These are phyloP conservation scores for Lentinula sp. DNA, from an alignment of 768 basidiomycete genomes.

Conservation along the genomic window DNA sequence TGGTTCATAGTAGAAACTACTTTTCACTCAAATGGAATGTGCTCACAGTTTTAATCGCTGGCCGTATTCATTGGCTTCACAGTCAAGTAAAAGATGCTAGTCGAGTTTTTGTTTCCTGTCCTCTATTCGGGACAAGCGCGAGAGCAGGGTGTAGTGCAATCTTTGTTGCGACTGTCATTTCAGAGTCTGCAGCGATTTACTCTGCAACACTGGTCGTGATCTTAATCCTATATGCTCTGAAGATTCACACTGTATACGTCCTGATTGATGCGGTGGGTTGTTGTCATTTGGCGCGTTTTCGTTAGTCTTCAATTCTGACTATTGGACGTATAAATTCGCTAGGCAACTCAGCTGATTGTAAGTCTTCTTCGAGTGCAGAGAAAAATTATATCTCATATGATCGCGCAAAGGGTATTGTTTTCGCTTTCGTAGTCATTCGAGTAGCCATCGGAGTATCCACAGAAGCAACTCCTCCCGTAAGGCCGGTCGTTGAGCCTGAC, in stretches of 20 bases:
- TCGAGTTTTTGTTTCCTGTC: not conserved
- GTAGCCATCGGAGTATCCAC: not conserved
- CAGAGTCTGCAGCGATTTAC: conserved; percentile 2
- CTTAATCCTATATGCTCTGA: not conserved
- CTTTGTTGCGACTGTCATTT: not conserved
- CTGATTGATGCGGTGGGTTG: not conserved
- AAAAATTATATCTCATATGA: not conserved
- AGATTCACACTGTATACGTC: not conserved
- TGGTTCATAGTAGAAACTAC: not conserved
- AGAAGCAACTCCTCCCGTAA: not conserved
- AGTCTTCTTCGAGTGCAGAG: not conserved
- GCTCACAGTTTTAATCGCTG: not conserved
- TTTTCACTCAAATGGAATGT: not conserved
- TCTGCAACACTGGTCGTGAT: not conserved
- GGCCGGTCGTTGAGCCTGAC: not conserved
- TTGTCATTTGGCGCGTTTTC: not conserved
- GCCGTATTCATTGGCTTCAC: not conserved
- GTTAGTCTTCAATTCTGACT: not conserved
- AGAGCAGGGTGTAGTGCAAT: not conserved
- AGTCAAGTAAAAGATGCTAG: not conserved
- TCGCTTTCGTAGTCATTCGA: not conserved
- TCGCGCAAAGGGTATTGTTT: not conserved
- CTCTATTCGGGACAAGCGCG: not conserved
- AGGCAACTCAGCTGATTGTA: conserved; percentile 1
- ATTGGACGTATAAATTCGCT: not conserved